Evolutionary conservation across 768 basidiomycete genomes (phyloP).

Genomic region (Phanerodontia chrysosporium): DNA sequence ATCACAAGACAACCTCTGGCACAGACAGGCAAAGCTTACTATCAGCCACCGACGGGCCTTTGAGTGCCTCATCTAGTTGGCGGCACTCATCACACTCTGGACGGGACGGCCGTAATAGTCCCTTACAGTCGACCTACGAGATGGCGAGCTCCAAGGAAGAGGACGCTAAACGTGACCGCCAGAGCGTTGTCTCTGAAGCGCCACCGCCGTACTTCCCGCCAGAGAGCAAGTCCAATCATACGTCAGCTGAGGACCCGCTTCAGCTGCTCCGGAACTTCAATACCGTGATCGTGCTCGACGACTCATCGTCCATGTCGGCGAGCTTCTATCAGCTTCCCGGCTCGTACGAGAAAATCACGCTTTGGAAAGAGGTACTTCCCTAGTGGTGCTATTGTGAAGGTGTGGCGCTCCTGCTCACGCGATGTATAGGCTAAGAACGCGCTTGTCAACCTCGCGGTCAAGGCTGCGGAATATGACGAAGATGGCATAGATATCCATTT

Average conservation of each 20-base stretch:
- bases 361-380: constrained; percentile 47
- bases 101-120: too few relatives aligned
- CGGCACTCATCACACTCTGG: too few relatives aligned
- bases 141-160: neutral
- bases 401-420: neutral
- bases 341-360: constrained; percentile 16
- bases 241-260: constrained; percentile 21
- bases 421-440: neutral
- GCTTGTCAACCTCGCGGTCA: constrained; percentile 43
- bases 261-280: constrained; percentile 44
- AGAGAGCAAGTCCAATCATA: neutral
- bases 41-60: neutral
- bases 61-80: neutral
- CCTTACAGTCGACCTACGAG: too few relatives aligned
- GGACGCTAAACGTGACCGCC: neutral
- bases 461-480: constrained; percentile 45
- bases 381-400: neutral
- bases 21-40: too few relatives aligned
- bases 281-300: constrained; percentile 57
- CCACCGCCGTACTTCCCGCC: neutral
- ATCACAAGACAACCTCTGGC: too few relatives aligned
- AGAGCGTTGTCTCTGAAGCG: neutral
- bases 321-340: neutral
- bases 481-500: constrained; percentile 65
- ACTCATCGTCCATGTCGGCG: constrained; percentile 51